Evolutionary conservation across 768 basidiomycete genomes (phyloP).

Genomic region (Suillus clintonianus): DNA sequence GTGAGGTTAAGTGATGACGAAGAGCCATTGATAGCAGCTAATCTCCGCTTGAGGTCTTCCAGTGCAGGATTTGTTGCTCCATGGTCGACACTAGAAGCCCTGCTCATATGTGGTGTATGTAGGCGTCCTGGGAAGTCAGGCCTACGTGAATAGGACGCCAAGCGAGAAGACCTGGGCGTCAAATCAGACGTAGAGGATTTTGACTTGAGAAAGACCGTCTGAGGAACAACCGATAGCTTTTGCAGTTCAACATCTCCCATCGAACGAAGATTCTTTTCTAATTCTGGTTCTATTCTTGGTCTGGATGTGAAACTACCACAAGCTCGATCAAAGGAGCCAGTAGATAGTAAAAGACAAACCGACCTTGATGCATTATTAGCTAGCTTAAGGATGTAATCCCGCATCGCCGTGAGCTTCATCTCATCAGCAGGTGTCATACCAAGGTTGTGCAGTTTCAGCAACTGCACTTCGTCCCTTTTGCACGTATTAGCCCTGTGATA

Average conservation of each 20-base stretch:
- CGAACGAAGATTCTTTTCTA: constrained; percentile 62
- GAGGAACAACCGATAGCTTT: constrained; percentile 87
- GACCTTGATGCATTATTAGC: constrained; percentile 80
- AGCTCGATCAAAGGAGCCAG: constrained; percentile 6
- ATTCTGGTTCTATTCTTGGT: constrained; percentile 59
- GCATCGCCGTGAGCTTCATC: constrained; percentile 82
- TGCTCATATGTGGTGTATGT: constrained; percentile 52
- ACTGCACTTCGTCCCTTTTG: constrained; percentile 72
- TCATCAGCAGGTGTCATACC: constrained; percentile 87
- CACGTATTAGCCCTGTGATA: neutral
- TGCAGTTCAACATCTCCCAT: constrained; percentile 76
- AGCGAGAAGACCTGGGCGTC: constrained; percentile 38
- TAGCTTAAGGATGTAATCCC: constrained; percentile 85
- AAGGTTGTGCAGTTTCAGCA: constrained; percentile 79
- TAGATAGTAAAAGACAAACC: constrained; percentile 13
- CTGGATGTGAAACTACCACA: constrained; percentile 64
- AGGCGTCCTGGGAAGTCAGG: constrained; percentile 45
- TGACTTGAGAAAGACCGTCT: constrained; percentile 85
- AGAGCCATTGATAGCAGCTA: constrained; percentile 77
- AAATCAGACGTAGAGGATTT: constrained; percentile 41
- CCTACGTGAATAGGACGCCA: constrained; percentile 39
- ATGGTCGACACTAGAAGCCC: constrained; percentile 50
- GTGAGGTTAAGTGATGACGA: constrained; percentile 58
- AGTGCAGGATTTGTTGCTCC: constrained; percentile 56
- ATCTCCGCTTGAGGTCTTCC: constrained; percentile 74